Conservation (phyloP, 2,329 filamentous ascomycete species). For the Stagonosporopsis cucurbitacearum region DNA sequence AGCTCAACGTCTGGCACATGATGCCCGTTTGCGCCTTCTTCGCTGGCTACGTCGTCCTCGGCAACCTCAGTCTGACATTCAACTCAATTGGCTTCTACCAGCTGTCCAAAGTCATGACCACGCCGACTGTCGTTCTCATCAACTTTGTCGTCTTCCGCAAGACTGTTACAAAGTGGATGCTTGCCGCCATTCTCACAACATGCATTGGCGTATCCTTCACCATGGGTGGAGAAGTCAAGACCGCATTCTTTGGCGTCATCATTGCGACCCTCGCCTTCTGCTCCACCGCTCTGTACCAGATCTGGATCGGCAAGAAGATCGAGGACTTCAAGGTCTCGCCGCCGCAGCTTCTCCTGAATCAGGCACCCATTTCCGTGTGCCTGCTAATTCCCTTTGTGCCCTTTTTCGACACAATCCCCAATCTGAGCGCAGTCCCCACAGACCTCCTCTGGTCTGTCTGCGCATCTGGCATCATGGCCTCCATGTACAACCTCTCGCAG, state of each 20-base stretch:
- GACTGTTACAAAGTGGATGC: slow-evolving; percentile 50
- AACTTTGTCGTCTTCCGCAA: slow-evolving; percentile 55
- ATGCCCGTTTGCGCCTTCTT: slow-evolving; percentile 56
- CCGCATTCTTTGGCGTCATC: slow-evolving; percentile 51
- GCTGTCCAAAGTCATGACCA: slow-evolving; percentile 58
- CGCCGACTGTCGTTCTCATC: slow-evolving; percentile 54
- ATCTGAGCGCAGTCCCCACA: slow-evolving; percentile 46
- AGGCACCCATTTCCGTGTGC: slow-evolving; percentile 55
- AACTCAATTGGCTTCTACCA: slow-evolving; percentile 58
- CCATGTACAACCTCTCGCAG: slow-evolving; percentile 51
- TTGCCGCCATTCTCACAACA: slow-evolving; percentile 51
- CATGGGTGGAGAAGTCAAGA: slow-evolving; percentile 51
- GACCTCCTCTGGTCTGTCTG: slow-evolving; percentile 51
- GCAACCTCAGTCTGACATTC: slow-evolving; percentile 55
- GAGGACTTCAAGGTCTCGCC: slow-evolving; percentile 54
- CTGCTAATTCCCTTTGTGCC: slow-evolving; percentile 53
- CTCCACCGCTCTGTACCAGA: slow-evolving; percentile 56
- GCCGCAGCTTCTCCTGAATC: slow-evolving; percentile 55
- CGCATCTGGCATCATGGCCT: slow-evolving; percentile 53
- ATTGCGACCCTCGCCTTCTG: slow-evolving; percentile 54
- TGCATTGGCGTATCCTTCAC: slow-evolving; percentile 55
- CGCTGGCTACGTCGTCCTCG: slow-evolving; percentile 55
- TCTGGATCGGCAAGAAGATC: slow-evolving; percentile 59
- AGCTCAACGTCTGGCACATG: slow-evolving; percentile 53
- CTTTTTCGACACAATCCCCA: slow-evolving; percentile 53